Base-by-base conservation (phyloP, 2,329 filamentous ascomycete species). In the Microsporum canis region DNA sequence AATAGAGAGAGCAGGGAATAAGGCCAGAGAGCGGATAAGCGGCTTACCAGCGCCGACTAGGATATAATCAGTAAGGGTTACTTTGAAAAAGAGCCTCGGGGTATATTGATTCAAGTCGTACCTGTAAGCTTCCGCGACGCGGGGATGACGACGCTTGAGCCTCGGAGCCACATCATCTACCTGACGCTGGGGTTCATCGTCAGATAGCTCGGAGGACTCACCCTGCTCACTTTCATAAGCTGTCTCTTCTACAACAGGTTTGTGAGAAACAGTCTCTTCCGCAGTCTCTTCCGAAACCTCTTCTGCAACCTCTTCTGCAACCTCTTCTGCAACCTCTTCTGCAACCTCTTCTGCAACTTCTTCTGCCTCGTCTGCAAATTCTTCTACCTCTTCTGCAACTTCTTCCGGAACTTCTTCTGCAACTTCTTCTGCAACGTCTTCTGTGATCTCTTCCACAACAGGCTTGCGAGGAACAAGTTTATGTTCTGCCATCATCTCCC, bases 91-190 rank as follows among this genome's bases (percentile, higher is more conserved):
- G 2, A 39, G 41, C 23, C 41, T 10, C n/a, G 33, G 43, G 57
- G 57, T 34, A 59, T 41, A 27, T 23, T n/a, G n/a, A 36, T 41
- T 55, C 61, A 58, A n/a, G 62, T 61, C 68, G 64, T 66, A 71
- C 70, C 68, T 68, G 69, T 76, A 77, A 58, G 75, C 75, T 61
- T 68, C 72, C 8, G 70, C 73, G 45, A 76, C 72, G 23, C 71
- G 67, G n/a, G 75, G 75, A 61, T 73, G 71, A 31, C 70, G 71
- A 58, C 71, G 69, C 66, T 72, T 75, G n/a, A 66, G 61, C 61
- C 70, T 73, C 36, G 68, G 66, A 33, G 63, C 65, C 12, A 66
- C 64, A 58, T 73, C 71, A 53, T 72, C 72, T 29, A 69, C 65
- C 65, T 72, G 70, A 56, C 68, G 68, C 63, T 68, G 63, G 56